Percentiles rank a stretch among this genome's conserved stretches.
These are phyloP conservation scores for Kwoniella newhampshirensis DNA, from an alignment of 768 basidiomycete genomes.

Conservation along the genomic window DNA sequence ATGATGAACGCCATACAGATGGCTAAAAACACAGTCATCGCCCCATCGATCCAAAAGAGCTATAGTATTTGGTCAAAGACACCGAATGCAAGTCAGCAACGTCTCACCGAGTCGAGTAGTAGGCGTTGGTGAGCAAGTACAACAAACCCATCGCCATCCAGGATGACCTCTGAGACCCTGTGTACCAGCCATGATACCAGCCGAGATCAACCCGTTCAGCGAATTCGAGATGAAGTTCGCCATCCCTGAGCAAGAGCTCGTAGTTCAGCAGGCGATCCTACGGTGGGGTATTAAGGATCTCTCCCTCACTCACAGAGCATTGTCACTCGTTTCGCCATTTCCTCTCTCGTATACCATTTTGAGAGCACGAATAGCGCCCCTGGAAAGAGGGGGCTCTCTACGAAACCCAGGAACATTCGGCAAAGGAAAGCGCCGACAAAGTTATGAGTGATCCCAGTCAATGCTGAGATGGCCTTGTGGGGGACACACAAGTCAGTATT, in stretches of 20 bases:
- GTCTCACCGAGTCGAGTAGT: too few species aligned
- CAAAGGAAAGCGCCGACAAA: neutral
- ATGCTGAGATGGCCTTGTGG: neutral
- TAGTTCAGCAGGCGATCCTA: too few species aligned
- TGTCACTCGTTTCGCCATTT: constrained; percentile 35
- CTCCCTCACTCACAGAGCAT: constrained; percentile 7
- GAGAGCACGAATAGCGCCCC: constrained; percentile 51
- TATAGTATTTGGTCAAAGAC: too few species aligned
- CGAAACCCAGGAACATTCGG: constrained; percentile 27
- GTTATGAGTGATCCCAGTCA: neutral
- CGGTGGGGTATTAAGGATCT: too few species aligned
- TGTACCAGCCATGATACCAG: constrained; percentile 1
- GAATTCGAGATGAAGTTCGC: constrained; percentile 1
- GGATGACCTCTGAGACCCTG: neutral
- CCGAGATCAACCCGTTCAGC: constrained; percentile 1
- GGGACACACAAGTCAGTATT: too few species aligned
- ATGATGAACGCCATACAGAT: neutral
- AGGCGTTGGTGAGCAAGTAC: too few species aligned
- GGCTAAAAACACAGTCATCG: neutral
- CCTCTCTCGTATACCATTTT: constrained; percentile 30
- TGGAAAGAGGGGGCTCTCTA: constrained; percentile 39
- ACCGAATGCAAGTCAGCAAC: too few species aligned
- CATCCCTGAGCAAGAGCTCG: neutral
- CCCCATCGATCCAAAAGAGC: constrained; percentile 3
- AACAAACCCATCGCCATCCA: neutral